Percentiles rank a stretch among this genome's conserved stretches.
Evolutionary conservation across 2,329 filamentous ascomycete species (phyloP).

Genomic region (Talaromyces rugulosus): DNA sequence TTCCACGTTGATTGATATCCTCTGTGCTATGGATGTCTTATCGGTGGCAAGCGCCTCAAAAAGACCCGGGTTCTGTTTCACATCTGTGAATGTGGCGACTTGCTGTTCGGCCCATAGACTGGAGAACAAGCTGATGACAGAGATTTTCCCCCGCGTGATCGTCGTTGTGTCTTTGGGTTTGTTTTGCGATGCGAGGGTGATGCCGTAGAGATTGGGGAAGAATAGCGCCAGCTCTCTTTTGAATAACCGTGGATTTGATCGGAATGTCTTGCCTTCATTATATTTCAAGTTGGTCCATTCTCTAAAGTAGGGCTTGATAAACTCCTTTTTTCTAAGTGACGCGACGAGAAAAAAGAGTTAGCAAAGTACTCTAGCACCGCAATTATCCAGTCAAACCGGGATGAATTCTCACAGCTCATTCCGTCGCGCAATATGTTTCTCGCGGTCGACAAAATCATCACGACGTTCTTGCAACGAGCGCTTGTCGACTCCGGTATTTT

Average conservation of each 20-base stretch:
- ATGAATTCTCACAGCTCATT: slow-evolving; percentile 62
- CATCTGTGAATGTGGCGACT: slow-evolving; percentile 65
- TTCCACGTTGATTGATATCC: slow-evolving; percentile 84
- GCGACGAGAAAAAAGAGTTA: not conserved
- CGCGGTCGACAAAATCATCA: slow-evolving; percentile 78
- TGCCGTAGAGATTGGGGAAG: slow-evolving; percentile 87
- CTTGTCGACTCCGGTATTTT: slow-evolving; percentile 74
- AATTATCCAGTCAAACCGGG: not conserved
- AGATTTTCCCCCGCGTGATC: slow-evolving; percentile 66
- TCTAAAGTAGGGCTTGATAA: slow-evolving; percentile 87
- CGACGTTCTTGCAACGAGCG: slow-evolving; percentile 65
- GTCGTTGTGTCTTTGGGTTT: slow-evolving; percentile 67
- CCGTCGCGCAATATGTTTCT: slow-evolving; percentile 74
- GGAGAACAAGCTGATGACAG: slow-evolving; percentile 76
- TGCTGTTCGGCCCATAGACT: slow-evolving; percentile 83
- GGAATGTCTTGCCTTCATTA: slow-evolving; percentile 83
- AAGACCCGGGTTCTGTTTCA: slow-evolving; percentile 65
- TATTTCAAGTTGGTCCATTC: slow-evolving; percentile 88
- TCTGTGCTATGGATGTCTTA: slow-evolving; percentile 56
- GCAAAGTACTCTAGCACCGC: not conserved
- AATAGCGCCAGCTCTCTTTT: slow-evolving; percentile 76
- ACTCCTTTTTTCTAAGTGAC: slow-evolving; percentile 60
- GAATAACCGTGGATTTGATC: slow-evolving; percentile 80
- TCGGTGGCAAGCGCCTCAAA: slow-evolving; percentile 55
- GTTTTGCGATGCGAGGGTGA: slow-evolving; percentile 62